Evolutionary conservation across 495 filamentous ascomycete species (phyloP), one percentile per base, ranked within the genome.

Genomic region (Annulohypoxylon maeteangense): DNA sequence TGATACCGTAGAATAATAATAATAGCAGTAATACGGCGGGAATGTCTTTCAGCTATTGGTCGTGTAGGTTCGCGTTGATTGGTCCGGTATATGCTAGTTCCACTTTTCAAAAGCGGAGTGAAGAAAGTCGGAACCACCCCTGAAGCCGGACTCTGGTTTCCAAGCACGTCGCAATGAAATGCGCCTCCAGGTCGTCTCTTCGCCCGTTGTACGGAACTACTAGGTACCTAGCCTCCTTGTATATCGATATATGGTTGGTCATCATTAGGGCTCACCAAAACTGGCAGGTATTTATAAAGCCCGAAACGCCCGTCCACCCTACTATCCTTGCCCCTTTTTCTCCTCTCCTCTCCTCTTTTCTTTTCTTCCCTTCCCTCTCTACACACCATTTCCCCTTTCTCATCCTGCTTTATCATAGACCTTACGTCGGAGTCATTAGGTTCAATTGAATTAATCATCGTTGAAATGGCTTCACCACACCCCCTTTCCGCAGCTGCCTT

Each of bases 401-500:
- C 7, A 10, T 8, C 1, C 25, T 45, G 8, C 18, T 47, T 31
- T 10, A 27, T 10, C 27, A 0, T 12, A 1, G 16, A 51, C 47
- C 2, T 3, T 51, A 5, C n/a, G 29, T 14, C 16, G 3, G 23
- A 0, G 12, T 29, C 10, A 5, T 27, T 4, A 5, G 10, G 0
- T 51, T 7, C 29, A 1, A 11, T 36, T 1, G 45, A 14, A 8
- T 62, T 2, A 1, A 25, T 32, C 31, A 55, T 27, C 34, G 18
- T 5, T 7, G 65, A 47, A 7, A 77, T 77, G 75, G 12, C 70
- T 34, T 61, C 70, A 29, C 51, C 59, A 50, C 73, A 77, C 60
- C 75, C 75, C 62, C 66, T 78, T 67, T 78, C 75, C 31, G 75
- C 75, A 0, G 50, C 65, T 10, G 53, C 73, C 25, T 47, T 76